A percentile compares a stretch with the other conserved stretches of the same genome.
phyloP scores from a whole-genome alignment of 2,329 filamentous ascomycete species.

The Thermomyces lanuginosus region DNA sequence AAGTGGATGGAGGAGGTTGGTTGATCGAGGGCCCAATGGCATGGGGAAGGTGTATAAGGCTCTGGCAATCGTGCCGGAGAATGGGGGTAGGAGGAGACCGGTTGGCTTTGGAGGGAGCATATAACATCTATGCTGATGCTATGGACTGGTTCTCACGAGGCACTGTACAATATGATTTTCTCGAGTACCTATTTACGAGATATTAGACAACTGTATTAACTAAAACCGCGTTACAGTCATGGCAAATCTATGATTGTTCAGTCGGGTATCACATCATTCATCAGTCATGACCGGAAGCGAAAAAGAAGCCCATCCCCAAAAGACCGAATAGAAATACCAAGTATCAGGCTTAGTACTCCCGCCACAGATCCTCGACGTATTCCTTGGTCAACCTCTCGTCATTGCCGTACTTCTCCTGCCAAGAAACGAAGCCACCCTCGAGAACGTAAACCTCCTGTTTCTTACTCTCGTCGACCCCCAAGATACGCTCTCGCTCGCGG shows the following conservation, averaged over 20 bases:
- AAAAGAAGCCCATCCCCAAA: not conserved
- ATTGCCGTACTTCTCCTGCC: constrained; percentile 67
- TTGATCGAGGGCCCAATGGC: constrained; percentile 65
- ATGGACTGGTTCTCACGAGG: no score
- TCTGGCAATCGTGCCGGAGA: constrained; percentile 75
- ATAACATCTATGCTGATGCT: constrained; percentile 5
- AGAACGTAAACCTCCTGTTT: constrained; percentile 65
- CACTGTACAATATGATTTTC: no score
- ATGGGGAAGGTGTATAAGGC: constrained; percentile 96
- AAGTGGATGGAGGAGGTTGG: constrained; percentile 59
- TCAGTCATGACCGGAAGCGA: no score
- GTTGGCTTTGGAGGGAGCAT: constrained; percentile 75
- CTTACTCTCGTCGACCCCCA: constrained; percentile 25
- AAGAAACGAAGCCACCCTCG: constrained; percentile 68
- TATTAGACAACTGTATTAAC: not conserved
- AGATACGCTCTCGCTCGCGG: constrained; percentile 43
- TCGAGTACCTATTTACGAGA: constrained; percentile 1
- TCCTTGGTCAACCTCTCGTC: constrained; percentile 70
- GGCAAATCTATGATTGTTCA: no score
- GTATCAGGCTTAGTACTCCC: constrained; percentile 26
- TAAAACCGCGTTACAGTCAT: no score
- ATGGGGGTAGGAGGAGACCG: constrained; percentile 53
- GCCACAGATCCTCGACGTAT: constrained; percentile 75
- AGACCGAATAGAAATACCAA: not conserved
- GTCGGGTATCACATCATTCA: no score